Evolutionary conservation across 345 rosid genomes (phyloP).

Genomic region (Crucihimalaya himalaica): DNA sequence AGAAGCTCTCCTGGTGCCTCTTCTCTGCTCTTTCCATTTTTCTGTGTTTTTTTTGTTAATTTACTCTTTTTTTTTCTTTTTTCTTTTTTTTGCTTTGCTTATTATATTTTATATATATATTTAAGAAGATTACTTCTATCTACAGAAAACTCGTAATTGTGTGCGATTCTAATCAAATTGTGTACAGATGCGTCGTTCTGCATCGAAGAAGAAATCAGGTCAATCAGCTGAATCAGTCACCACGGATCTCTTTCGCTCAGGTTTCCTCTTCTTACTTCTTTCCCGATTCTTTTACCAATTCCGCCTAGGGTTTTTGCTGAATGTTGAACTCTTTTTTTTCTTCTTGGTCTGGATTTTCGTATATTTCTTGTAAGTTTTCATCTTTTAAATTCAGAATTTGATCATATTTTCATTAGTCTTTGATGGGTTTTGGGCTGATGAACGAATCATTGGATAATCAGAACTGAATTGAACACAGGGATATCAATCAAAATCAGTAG

Average conservation of each 20-base stretch:
- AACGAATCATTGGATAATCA: neutral
- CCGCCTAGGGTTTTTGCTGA: slow-evolving; percentile 38
- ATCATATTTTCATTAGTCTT: neutral
- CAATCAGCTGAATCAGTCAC: slow-evolving; percentile 64
- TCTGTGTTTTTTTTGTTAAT: slow-evolving; percentile 21
- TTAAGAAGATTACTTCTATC: neutral
- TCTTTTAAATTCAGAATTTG: neutral
- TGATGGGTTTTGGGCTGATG: neutral
- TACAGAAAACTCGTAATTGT: neutral
- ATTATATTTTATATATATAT: neutral
- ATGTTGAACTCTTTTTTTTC: neutral
- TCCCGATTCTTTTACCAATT: no score
- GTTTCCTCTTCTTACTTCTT: slow-evolving; percentile 39
- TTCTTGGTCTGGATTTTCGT: neutral
- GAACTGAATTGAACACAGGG: neutral
- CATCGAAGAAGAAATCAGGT: slow-evolving; percentile 76
- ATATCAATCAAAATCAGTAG: neutral
- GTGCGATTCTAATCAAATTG: slow-evolving; percentile 19
- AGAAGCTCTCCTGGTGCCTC: slow-evolving; percentile 26
- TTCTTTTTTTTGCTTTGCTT: neutral
- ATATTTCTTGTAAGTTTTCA: neutral
- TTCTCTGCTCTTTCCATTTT: slow-evolving; percentile 32
- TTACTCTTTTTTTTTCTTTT: neutral
- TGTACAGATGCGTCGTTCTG: slow-evolving; percentile 85
- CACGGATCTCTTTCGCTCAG: slow-evolving; percentile 92